A percentile compares a stretch with the other conserved stretches of the same genome.
phyloP scores from a whole-genome alignment of 1,284 basidiomycete species.

The Neolentinus lepideus region DNA sequence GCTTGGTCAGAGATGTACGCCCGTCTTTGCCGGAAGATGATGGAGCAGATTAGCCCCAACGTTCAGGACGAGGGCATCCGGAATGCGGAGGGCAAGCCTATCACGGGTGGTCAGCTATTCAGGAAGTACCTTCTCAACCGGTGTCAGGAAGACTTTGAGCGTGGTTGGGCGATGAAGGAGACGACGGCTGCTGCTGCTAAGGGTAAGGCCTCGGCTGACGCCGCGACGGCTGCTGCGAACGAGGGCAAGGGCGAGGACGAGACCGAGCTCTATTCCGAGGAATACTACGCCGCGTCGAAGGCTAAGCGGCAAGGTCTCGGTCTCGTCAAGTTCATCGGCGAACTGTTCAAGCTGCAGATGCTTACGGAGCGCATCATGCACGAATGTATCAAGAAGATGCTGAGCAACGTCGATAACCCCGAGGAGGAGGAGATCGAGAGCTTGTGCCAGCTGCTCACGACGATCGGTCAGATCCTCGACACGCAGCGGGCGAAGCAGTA shows the following conservation, averaged over 20 bases:
- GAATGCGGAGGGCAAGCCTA: slow-evolving; percentile 74
- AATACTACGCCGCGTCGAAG: slow-evolving; percentile 96
- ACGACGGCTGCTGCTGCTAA: slow-evolving; percentile 53
- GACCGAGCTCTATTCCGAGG: slow-evolving; percentile 82
- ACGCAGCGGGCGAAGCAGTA: slow-evolving; percentile 72
- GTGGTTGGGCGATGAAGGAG: slow-evolving; percentile 76
- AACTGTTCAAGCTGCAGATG: slow-evolving; percentile 87
- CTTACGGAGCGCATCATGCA: slow-evolving; percentile 48
- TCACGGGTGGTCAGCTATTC: slow-evolving; percentile 90
- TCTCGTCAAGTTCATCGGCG: slow-evolving; percentile 96
- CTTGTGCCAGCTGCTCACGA: slow-evolving; percentile 87
- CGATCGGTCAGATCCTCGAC: slow-evolving; percentile 83
- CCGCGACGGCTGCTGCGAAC: slow-evolving; percentile 13
- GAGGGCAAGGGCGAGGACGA: slow-evolving; percentile 34
- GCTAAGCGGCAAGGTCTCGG: slow-evolving; percentile 96
- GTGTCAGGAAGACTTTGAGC: slow-evolving; percentile 94
- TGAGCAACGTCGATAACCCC: slow-evolving; percentile 88
- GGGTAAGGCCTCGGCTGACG: slow-evolving; percentile 33
- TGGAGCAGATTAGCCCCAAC: slow-evolving; percentile 80
- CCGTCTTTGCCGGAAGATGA: slow-evolving; percentile 88
- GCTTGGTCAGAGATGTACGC: slow-evolving; percentile 98
- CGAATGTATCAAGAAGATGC: slow-evolving; percentile 91
- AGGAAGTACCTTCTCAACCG: slow-evolving; percentile 89
- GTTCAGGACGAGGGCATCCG: slow-evolving; percentile 85
- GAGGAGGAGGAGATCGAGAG: slow-evolving; percentile 98